A percentile compares a stretch with the other conserved stretches of the same genome.
These are phyloP conservation scores for Metschnikowia kunwiensis DNA, from an alignment of 805 yeast genomes.

Conservation along the genomic window DNA sequence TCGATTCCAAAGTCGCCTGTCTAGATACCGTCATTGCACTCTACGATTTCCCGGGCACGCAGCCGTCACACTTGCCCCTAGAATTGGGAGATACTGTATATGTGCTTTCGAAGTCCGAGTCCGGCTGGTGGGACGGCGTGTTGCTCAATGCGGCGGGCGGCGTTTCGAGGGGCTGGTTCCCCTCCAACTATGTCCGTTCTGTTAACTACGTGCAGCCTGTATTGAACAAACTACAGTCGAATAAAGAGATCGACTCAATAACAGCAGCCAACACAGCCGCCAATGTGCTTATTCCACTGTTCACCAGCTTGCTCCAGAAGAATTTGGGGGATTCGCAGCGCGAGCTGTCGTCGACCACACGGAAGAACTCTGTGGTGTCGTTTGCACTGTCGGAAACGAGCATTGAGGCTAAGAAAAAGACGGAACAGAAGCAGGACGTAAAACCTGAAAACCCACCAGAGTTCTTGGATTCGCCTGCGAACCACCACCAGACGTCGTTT, in stretches of 20 bases:
- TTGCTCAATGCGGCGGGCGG: conserved; percentile 34
- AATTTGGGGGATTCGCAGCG: conserved; percentile 31
- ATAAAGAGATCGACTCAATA: conserved; percentile 40
- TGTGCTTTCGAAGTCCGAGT: conserved; percentile 58
- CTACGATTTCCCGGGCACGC: conserved; percentile 53
- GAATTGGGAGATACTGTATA: conserved; percentile 66
- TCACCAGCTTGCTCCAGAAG: conserved; percentile 36
- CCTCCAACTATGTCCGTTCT: conserved; percentile 56
- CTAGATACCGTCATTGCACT: conserved; percentile 59
- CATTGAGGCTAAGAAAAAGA: conserved; percentile 17
- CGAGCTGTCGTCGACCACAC: conserved; percentile 31
- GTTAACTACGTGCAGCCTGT: conserved; percentile 44
- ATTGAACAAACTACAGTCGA: conserved; percentile 34
- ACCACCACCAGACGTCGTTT: conserved; percentile 13
- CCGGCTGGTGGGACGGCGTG: conserved; percentile 91
- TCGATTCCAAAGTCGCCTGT: conserved; percentile 26
- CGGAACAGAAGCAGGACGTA: conserved; percentile 2
- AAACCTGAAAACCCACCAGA: not conserved
- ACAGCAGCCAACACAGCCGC: conserved; percentile 49
- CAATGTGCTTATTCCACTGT: conserved; percentile 42
- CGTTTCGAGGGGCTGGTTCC: conserved; percentile 79
- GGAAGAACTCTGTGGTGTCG: conserved; percentile 50
- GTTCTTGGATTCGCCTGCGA: conserved; percentile 1
- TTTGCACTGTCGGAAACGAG: conserved; percentile 46
- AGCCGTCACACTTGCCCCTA: conserved; percentile 50